Evolutionary conservation across 75 land plant species (phyloP).

Genomic region (Picea sitchensis): DNA sequence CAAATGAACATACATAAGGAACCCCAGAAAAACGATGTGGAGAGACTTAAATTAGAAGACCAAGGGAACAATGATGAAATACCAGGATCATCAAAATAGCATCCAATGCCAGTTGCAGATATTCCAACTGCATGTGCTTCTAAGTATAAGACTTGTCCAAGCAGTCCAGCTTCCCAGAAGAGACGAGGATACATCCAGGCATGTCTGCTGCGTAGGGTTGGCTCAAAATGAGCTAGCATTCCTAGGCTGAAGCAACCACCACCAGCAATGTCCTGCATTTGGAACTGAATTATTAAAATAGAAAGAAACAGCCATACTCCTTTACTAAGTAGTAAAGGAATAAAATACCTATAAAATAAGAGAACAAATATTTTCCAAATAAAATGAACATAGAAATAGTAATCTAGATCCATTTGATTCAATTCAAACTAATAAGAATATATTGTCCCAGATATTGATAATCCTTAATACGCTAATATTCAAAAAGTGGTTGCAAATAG

Average conservation of each 20-base stretch:
- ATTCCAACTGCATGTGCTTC: constrained; percentile 98
- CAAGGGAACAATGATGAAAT: not conserved
- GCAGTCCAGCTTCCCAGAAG: constrained; percentile 96
- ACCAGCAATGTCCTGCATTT: constrained; percentile 83
- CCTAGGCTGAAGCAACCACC: constrained; percentile 96
- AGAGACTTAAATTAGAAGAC: not conserved
- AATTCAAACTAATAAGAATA: no score
- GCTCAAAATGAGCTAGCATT: constrained; percentile 87
- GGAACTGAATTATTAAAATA: not conserved
- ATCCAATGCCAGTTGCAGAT: constrained; percentile 99
- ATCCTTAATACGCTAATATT: no score
- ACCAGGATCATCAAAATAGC: constrained; percentile 99
- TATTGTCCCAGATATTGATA: no score
- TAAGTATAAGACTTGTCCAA: constrained; percentile 92
- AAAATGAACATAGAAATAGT: not conserved
- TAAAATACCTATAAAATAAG: not conserved
- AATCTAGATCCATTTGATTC: not conserved
- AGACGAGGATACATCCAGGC: constrained; percentile 97
- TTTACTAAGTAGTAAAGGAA: not conserved
- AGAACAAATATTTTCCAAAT: not conserved
- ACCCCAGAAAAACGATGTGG: not conserved
- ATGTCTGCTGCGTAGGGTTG: constrained; percentile 47
- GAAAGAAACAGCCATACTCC: not conserved
- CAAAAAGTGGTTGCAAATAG: no score
- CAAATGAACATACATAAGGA: not conserved